Evolutionary conservation across 371 early-diverging fungal species (phyloP), one percentile per base, ranked within the genome.

Genomic region (Mucor lusitanicus): DNA sequence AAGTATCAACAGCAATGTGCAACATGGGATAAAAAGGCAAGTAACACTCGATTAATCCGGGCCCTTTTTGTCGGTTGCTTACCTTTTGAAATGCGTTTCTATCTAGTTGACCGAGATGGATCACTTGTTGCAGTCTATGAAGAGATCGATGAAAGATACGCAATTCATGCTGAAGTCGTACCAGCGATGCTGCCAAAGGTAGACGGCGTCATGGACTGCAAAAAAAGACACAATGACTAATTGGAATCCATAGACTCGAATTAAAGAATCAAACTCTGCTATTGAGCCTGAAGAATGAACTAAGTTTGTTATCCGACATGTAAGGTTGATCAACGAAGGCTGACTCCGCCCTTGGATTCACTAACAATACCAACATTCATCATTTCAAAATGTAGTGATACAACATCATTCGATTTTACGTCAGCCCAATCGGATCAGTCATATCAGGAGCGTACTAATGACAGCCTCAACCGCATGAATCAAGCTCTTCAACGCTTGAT

Each of bases 381-480:
- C 17, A 21, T n/a, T 17, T 21, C 37, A 35, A 35, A 33, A 54
- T 63, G 44, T 44, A 33, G 54, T 55, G 61, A 59, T 59, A 61
- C 42, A 37, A 23, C 17, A 48, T n/a, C 58, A 65, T 42, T 59
- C 48, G 27, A 48, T 55, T 21, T 30, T 23, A 15, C n/a, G 9
- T 2, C 28, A 35, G 39, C 21, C 37, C 55, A 65, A 48, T 57
- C 58, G 50, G 69, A 69, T 30, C 39, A 59, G 23, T 17, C 44
- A 42, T 54, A 39, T 17, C 58, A 58, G 37, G 50, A 61, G 19
- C 59, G 65, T 59, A 59, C 64, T 57, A 50, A 61, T 37, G 73
- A 72, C 46, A 65, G 63, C 42, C 48, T 74, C 17, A 57, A 25
- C 33, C 62, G 71, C 40, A 71, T 71, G 62, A 74, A 74, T 58